Conservation (phyloP, 305 asterid species). For the Solanum aculeatissimum region DNA sequence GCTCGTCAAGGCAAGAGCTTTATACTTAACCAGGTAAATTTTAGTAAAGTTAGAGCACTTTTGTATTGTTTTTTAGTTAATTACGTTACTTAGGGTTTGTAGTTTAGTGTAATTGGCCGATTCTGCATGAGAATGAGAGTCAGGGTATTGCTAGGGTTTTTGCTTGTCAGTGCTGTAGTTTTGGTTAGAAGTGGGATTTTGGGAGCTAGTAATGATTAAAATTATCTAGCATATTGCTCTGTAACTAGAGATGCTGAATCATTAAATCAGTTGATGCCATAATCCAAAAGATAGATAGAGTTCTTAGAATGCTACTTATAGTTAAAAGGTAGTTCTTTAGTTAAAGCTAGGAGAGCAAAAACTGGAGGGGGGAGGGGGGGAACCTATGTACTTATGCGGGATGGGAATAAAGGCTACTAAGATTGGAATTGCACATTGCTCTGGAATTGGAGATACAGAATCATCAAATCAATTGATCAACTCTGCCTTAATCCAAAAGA, state of each 20-base stretch:
- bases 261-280: too few relatives aligned
- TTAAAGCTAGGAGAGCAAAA: background rate
- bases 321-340: background rate
- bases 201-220: background rate
- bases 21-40: conserved; percentile 67
- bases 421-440: background rate
- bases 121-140: background rate
- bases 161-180: background rate
- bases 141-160: background rate
- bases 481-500: background rate
- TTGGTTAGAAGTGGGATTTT: background rate
- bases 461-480: background rate
- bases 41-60: background rate
- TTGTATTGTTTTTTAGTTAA: background rate
- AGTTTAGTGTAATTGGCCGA: background rate
- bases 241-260: background rate
- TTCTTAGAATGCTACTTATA: background rate
- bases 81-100: background rate
- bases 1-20: conserved; percentile 98
- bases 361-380: background rate
- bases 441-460: background rate
- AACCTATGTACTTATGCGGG: background rate
- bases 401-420: background rate
- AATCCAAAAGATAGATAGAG: background rate
- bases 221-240: background rate